A percentile compares a stretch with the other conserved stretches of the same genome.
phyloP scores from a whole-genome alignment of 148 eudicot species.

The Chenopodium album region DNA sequence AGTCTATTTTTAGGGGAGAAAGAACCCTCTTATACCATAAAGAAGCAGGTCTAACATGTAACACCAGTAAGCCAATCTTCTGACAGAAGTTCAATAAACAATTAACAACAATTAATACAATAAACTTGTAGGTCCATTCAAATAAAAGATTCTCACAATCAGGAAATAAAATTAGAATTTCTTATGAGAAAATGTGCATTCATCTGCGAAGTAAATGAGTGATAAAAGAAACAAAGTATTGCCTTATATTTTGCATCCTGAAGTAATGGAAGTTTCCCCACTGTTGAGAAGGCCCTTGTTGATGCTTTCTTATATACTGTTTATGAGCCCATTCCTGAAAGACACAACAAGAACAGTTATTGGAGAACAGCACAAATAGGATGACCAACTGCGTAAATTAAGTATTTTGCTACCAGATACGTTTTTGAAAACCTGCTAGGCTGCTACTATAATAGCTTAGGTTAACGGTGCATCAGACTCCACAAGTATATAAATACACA shows the following conservation, averaged over 20 bases:
- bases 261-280: slow-evolving; percentile 99
- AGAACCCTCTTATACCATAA: background rate
- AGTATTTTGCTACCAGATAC: background rate
- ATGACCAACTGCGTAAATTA: background rate
- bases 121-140: background rate
- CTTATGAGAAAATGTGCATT: background rate
- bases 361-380: background rate
- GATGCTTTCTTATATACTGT: slow-evolving; percentile 87
- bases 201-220: background rate
- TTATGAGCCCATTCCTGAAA: slow-evolving; percentile 95
- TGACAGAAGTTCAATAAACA: background rate
- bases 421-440: background rate
- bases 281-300: slow-evolving; percentile 96
- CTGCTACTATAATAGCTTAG: background rate
- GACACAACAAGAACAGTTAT: background rate
- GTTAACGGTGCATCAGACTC: background rate
- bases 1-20: background rate
- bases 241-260: slow-evolving; percentile 97
- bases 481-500: background rate
- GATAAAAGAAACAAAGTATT: background rate
- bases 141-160: background rate
- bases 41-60: background rate
- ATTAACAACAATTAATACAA: background rate
- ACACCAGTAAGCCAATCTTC: background rate
- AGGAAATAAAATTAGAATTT: background rate